A percentile compares a stretch with the other conserved stretches of the same genome.
These are phyloP conservation scores for Fusarium setosum DNA, from an alignment of 2,329 filamentous ascomycete genomes.

Conservation along the genomic window DNA sequence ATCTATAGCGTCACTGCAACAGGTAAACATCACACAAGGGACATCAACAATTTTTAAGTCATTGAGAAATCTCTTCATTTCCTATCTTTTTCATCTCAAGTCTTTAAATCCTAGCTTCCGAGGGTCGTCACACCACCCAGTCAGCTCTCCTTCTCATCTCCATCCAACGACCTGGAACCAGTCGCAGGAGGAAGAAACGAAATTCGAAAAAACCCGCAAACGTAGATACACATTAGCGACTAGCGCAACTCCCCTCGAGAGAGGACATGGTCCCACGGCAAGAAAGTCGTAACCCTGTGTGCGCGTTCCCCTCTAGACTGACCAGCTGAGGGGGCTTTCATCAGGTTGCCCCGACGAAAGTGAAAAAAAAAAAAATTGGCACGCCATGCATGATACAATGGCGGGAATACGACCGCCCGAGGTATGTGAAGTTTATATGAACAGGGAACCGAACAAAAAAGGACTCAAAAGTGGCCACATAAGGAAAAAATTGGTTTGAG, in stretches of 20 bases:
- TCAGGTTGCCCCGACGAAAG: conserved; percentile 22
- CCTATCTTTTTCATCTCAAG: conserved; percentile 39
- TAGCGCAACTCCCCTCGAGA: conserved; percentile 31
- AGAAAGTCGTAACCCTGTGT: conserved; percentile 31
- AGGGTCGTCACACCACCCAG: conserved; percentile 9
- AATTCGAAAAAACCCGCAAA: conserved; percentile 38
- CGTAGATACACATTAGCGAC: conserved; percentile 45
- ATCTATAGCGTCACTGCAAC: background rate
- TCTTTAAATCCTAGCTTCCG: conserved; percentile 36
- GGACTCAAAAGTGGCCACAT: conserved; percentile 26
- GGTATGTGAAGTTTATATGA: conserved; percentile 41
- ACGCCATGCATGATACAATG: conserved; percentile 30
- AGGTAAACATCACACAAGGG: background rate
- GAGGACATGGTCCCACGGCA: conserved; percentile 19
- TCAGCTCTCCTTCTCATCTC: conserved; percentile 25
- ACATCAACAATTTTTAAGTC: conserved; percentile 6
- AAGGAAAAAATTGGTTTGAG: conserved; percentile 30
- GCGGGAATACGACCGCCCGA: conserved; percentile 29
- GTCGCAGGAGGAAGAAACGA: conserved; percentile 34
- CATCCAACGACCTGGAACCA: conserved; percentile 39
- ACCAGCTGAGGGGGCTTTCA: conserved; percentile 13
- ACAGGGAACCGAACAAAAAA: conserved; percentile 34
- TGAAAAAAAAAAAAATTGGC: conserved; percentile 20
- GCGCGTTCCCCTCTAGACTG: conserved; percentile 11
- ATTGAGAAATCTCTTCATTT: conserved; percentile 39